Evolutionary conservation across 2,329 filamentous ascomycete genomes (phyloP), one percentile per base, ranked within the genome.

Genomic region (Microsporum audouinii): DNA sequence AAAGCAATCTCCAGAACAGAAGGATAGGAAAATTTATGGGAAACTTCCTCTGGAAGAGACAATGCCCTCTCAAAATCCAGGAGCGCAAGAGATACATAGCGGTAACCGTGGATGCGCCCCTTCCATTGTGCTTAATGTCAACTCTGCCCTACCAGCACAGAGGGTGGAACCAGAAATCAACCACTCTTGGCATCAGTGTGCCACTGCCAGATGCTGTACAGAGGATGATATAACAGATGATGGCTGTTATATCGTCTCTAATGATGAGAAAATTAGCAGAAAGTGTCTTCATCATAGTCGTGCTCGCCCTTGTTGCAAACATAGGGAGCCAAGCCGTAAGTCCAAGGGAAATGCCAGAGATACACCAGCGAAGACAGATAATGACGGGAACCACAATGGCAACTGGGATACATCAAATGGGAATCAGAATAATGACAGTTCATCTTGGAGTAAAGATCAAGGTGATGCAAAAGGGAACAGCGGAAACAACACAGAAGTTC

Each of bases 91-190:
- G 17, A 5, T n/a, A 10, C 51, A 55, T 17, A 55, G 33, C n/a
- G 51, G 51, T 17, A 36, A 34, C 51, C 55, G 29, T 29, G 55
- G 57, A 47, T 59, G 62, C 7, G 60, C 59, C 17, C 65, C 63
- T 29, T 61, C 65, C 3, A 64, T 66, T 39, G 55, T 66, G 12
- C 58, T 66, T 36, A 65, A 66, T 56, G 60, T 66, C 17, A 65
- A 61, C 39, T 55, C 61, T 31, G 12, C 27, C 10, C 41, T n/a
- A 12, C 51, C 51, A 7, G 31, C 51, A 23, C 55, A 23, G 12
- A 27, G 23, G 23, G 5, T 29, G 27, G 29, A 29, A 7, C 55
- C n/a, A 43, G 39, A 41, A 5, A 38, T 8, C 23, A 17, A 8
- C 4, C 31, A 57, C 8, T 2, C 33, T 31, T 57, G 33, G 7